A percentile compares a stretch with the other conserved stretches of the same genome.
phyloP scores from a whole-genome alignment of 768 basidiomycete species.

The Coprinopsis sp. region DNA sequence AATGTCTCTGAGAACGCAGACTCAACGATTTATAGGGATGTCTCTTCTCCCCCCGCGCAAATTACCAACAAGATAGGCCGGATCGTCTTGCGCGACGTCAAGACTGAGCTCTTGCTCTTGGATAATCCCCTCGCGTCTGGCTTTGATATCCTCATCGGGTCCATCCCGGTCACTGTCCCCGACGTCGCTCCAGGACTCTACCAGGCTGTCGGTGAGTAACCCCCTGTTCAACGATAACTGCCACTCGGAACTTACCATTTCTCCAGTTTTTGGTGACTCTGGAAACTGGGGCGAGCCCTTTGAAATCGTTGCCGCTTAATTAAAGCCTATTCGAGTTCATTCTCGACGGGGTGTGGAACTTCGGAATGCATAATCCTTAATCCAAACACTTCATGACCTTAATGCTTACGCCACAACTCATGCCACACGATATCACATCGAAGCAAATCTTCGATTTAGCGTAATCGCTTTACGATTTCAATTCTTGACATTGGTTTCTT shows the following conservation, averaged over 20 bases:
- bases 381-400: too few species aligned
- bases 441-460: too few species aligned
- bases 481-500: too few species aligned
- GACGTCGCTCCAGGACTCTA: constrained; percentile 32
- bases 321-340: too few species aligned
- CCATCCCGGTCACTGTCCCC: constrained; percentile 30
- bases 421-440: too few species aligned
- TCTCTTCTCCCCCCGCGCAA: constrained; percentile 33
- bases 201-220: constrained; percentile 34
- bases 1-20: not conserved
- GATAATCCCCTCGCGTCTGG: constrained; percentile 17
- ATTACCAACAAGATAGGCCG: constrained; percentile 44
- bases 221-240: not conserved
- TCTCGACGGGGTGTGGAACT: too few species aligned
- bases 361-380: too few species aligned
- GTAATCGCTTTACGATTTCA: too few species aligned
- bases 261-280: constrained; percentile 38
- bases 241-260: constrained; percentile 2
- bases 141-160: constrained; percentile 36
- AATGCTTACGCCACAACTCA: too few species aligned
- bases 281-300: constrained; percentile 20
- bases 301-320: constrained; percentile 1
- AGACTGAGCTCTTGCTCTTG: constrained; percentile 20
- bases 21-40: constrained; percentile 28
- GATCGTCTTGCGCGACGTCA: constrained; percentile 37